phyloP scores from a whole-genome alignment of 345 rosid species.

The Carallia brachiata region DNA sequence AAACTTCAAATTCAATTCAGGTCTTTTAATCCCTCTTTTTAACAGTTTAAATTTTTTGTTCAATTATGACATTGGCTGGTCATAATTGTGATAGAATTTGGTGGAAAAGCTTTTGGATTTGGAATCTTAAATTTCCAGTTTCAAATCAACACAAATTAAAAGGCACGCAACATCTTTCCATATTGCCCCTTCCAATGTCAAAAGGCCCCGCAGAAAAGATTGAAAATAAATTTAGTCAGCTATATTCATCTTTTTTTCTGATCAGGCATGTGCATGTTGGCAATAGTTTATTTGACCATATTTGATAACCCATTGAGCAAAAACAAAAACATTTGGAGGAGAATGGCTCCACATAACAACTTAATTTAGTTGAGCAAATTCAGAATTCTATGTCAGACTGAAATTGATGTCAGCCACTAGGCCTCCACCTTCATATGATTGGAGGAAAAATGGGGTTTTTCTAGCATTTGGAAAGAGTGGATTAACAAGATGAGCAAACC shows the following conservation, averaged over 20 bases:
- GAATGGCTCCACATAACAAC: background rate
- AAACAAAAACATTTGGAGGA: background rate
- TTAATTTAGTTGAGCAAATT: background rate
- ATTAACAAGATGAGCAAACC: no score
- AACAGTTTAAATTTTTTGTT: no score
- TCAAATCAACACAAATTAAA: background rate
- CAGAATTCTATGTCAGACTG: background rate
- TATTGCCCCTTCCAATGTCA: constrained; percentile 3
- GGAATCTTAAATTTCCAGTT: background rate
- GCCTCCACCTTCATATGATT: background rate
- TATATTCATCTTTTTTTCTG: background rate
- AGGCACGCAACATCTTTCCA: no score
- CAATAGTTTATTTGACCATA: background rate
- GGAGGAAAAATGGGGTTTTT: background rate
- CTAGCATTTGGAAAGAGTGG: no score
- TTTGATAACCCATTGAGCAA: no score
- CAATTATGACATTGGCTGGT: no score
- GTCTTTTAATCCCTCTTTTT: background rate
- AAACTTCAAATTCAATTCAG: no score
- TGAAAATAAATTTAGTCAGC: background rate
- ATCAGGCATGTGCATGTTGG: background rate
- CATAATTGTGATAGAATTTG: no score
- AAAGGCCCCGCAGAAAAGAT: background rate
- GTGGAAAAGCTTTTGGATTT: no score
- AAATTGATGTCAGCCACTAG: background rate